A percentile compares a stretch with the other conserved stretches of the same genome.
phyloP scores from a whole-genome alignment of 2,329 filamentous ascomycete species.

The Cladophialophora immunda region DNA sequence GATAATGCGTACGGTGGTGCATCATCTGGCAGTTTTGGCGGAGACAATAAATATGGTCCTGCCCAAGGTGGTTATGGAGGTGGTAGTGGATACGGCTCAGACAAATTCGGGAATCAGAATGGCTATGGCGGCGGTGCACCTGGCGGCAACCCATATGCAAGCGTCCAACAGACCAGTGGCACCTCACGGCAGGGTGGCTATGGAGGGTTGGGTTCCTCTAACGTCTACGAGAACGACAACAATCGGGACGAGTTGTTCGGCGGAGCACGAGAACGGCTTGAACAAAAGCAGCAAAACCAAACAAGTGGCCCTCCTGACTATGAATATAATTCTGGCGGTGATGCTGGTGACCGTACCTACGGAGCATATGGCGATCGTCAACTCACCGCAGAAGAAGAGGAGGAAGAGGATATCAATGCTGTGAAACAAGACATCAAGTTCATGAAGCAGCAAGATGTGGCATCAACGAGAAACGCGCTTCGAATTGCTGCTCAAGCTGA shows the following conservation, averaged over 20 bases:
- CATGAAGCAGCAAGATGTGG: slow-evolving; percentile 79
- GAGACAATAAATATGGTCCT: slow-evolving; percentile 37
- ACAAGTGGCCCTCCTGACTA: slow-evolving; percentile 45
- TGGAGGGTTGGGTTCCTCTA: slow-evolving; percentile 62
- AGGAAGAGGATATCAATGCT: slow-evolving; percentile 75
- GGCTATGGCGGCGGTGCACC: slow-evolving; percentile 58
- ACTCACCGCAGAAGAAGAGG: slow-evolving; percentile 81
- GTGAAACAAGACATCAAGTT: slow-evolving; percentile 78
- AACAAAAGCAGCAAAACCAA: slow-evolving; percentile 53
- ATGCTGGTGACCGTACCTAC: slow-evolving; percentile 51
- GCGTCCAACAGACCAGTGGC: slow-evolving; percentile 44
- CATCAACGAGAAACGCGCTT: slow-evolving; percentile 74
- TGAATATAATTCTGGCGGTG: slow-evolving; percentile 45
- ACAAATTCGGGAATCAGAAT: slow-evolving; percentile 56
- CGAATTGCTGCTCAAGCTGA: slow-evolving; percentile 73
- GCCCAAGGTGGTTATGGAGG: slow-evolving; percentile 30
- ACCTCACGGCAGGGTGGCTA: slow-evolving; percentile 62
- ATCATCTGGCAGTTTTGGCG: slow-evolving; percentile 42
- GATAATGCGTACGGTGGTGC: slow-evolving; percentile 27
- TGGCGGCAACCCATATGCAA: slow-evolving; percentile 49
- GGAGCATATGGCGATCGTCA: slow-evolving; percentile 73
- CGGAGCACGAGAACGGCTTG: slow-evolving; percentile 60
- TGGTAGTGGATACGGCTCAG: slow-evolving; percentile 50
- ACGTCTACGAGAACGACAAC: slow-evolving; percentile 62
- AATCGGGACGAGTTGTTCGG: slow-evolving; percentile 68